Evolutionary conservation across 306 rosid species (phyloP), one percentile per base, ranked within the genome.

Genomic region (Cicer judaicum): DNA sequence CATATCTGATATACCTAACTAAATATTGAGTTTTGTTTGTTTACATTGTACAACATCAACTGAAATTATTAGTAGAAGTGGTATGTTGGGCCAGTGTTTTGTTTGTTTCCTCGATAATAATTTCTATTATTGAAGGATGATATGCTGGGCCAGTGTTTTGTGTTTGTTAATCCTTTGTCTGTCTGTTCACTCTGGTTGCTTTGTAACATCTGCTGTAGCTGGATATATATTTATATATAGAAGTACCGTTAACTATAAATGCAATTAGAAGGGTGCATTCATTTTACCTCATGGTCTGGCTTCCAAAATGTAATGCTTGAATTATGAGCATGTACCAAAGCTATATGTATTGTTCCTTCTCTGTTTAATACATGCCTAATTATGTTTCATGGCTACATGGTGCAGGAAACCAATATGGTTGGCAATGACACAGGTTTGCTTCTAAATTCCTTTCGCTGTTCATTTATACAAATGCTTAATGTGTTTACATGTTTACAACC

Each of bases 391-490:
- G 78, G 56, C 78, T 76, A 60, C 63, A n/a, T 85, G 68, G 54
- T 83, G 95, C 95, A 94, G 99, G 95, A 89, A 56, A 85, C 86
- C 74, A 72, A 72, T 43, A 29, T 74, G 19, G 50, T 75, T 71
- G 90, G 77, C 16, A 78, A 81, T 76, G 96, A 90, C 81, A 94
- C 97, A 90, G 99, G 99, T 94, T 84, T 73, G 73, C 68, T 29
- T 79, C 82, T 68, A 34, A 67, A 53, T 60, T 38, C 72, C 60
- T 68, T 57, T 71, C 39, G 3, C 60, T 62, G 21, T 73, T 77
- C 52, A 66, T 72, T 66, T 72, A 36, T 40, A 52, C 42, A 71
- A 43, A 73, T 79, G 18, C 63, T 24, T 62, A 38, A 54, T 40
- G 38, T 62, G 44, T 69, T 63, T 44, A 56, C 8, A 68, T 44